Evolutionary conservation across 352 stramenopile species (phyloP).

Genomic region (Pythium monospermum): DNA sequence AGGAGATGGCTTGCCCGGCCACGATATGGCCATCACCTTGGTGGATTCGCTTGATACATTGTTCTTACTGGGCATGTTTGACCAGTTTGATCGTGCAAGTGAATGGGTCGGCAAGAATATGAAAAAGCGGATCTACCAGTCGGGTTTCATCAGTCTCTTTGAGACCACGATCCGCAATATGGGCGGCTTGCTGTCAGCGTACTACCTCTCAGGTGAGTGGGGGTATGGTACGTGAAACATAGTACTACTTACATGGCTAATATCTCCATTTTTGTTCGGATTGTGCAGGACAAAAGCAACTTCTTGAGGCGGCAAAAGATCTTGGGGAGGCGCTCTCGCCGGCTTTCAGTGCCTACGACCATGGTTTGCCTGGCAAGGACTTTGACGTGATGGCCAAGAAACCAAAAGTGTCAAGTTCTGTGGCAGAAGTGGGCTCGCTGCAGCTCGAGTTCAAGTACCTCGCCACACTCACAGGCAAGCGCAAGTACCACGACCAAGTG

Average conservation of each 20-base stretch:
- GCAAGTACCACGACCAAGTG: slow-evolving; percentile 60
- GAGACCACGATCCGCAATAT: slow-evolving; percentile 78
- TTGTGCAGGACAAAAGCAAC: slow-evolving; percentile 36
- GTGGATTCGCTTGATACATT: slow-evolving; percentile 78
- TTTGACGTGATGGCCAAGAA: slow-evolving; percentile 52
- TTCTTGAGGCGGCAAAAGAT: slow-evolving; percentile 58
- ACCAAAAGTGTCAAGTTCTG: slow-evolving; percentile 27
- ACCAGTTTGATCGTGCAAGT: slow-evolving; percentile 66
- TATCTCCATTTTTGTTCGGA: background rate
- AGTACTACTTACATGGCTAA: too few relatives aligned
- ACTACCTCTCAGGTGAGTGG: slow-evolving; percentile 51
- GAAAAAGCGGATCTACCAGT: slow-evolving; percentile 58
- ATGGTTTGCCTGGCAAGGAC: slow-evolving; percentile 61
- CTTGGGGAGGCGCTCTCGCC: slow-evolving; percentile 56
- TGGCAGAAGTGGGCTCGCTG: slow-evolving; percentile 65
- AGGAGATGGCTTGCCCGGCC: slow-evolving; percentile 41
- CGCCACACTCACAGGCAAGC: slow-evolving; percentile 45
- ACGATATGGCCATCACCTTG: slow-evolving; percentile 77
- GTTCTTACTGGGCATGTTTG: slow-evolving; percentile 70
- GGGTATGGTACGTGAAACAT: too few relatives aligned
- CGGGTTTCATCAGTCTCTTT: slow-evolving; percentile 67
- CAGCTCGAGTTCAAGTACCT: slow-evolving; percentile 86
- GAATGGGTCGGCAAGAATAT: slow-evolving; percentile 64
- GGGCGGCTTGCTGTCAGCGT: slow-evolving; percentile 65
- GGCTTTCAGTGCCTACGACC: slow-evolving; percentile 41